A percentile compares a stretch with the other conserved stretches of the same genome.
phyloP scores from a whole-genome alignment of 352 stramenopile species.

The Thraustochytrium striatum region DNA sequence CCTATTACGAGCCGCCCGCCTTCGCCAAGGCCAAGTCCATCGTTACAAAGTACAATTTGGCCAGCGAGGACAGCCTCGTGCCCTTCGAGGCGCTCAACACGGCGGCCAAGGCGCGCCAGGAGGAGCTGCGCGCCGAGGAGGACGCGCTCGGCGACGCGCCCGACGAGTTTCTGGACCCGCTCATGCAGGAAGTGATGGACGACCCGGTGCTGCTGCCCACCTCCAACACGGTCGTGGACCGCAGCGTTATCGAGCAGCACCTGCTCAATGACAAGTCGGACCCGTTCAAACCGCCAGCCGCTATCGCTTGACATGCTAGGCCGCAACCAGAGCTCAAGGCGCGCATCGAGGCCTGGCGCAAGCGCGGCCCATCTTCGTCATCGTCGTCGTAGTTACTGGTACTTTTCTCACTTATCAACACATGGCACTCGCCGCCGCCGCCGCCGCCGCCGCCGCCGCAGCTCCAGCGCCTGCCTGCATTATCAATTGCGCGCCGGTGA shows the following conservation, averaged over 20 bases:
- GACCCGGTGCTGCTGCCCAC: slow-evolving; percentile 70
- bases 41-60: slow-evolving; percentile 1
- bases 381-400: too few relatives aligned
- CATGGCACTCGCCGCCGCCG: too few relatives aligned
- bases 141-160: slow-evolving; percentile 63
- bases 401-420: too few relatives aligned
- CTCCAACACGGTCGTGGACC: slow-evolving; percentile 71
- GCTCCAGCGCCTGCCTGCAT: too few relatives aligned
- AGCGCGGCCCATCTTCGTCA: not conserved
- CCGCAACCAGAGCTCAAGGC: slow-evolving; percentile 52
- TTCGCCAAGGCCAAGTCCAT: slow-evolving; percentile 60
- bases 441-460: too few relatives aligned
- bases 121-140: not conserved
- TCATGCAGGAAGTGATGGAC: slow-evolving; percentile 74
- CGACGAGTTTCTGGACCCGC: slow-evolving; percentile 75
- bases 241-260: slow-evolving; percentile 70
- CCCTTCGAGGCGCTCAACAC: slow-evolving; percentile 44
- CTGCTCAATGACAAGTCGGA: slow-evolving; percentile 68
- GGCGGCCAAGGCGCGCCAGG: not conserved
- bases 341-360: slow-evolving; percentile 40
- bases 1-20: slow-evolving; percentile 67
- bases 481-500: too few relatives aligned
- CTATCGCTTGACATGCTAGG: slow-evolving; percentile 53
- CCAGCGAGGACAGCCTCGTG: not conserved
- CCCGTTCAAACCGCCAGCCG: slow-evolving; percentile 72